A percentile compares a stretch with the other conserved stretches of the same genome.
Conservation (phyloP, 176 grass and related monocot genomes). For the Neostapfia colusana region DNA sequence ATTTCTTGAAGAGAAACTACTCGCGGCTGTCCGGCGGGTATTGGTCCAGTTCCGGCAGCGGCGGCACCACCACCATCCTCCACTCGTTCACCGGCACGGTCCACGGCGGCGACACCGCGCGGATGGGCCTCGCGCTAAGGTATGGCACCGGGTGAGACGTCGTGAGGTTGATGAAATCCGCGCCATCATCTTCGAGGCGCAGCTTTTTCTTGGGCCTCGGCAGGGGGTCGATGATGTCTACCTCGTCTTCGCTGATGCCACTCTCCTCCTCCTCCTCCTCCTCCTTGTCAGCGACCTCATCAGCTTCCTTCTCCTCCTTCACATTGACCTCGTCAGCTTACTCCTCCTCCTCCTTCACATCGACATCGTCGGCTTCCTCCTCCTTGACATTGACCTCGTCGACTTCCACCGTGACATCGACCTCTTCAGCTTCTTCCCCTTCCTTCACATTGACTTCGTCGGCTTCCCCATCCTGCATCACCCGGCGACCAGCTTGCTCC, state of each 20-base stretch:
- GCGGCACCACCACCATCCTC: slow-evolving; percentile 39
- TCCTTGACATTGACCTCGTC: slow-evolving; percentile 12
- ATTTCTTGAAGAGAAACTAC: slow-evolving; percentile 64
- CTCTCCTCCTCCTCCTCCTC: slow-evolving; percentile 12
- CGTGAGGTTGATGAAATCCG: slow-evolving; percentile 32
- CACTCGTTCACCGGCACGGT: slow-evolving; percentile 39
- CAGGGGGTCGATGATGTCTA: slow-evolving; percentile 1
- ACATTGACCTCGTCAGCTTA: too few species aligned
- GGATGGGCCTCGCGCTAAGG: slow-evolving; percentile 50
- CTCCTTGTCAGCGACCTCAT: slow-evolving; percentile 12
- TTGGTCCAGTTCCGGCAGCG: slow-evolving; percentile 56
- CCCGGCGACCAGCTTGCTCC: not conserved
- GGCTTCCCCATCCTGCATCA: slow-evolving; percentile 7
- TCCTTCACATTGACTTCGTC: slow-evolving; percentile 31
- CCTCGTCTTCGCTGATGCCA: not conserved
- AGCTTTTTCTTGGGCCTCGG: slow-evolving; percentile 44
- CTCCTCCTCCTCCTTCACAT: too few species aligned
- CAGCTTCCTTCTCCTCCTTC: too few species aligned
- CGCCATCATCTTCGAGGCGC: slow-evolving; percentile 2
- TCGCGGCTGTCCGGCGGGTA: slow-evolving; percentile 50
- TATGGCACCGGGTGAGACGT: slow-evolving; percentile 54
- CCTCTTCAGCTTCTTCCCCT: slow-evolving; percentile 12
- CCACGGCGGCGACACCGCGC: slow-evolving; percentile 32
- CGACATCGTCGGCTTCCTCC: too few species aligned
- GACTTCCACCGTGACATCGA: not conserved